Percentiles rank a stretch among this genome's conserved stretches.
Conservation (phyloP, 2,329 filamentous ascomycete genomes). For the Pestalotiopsis sp. region DNA sequence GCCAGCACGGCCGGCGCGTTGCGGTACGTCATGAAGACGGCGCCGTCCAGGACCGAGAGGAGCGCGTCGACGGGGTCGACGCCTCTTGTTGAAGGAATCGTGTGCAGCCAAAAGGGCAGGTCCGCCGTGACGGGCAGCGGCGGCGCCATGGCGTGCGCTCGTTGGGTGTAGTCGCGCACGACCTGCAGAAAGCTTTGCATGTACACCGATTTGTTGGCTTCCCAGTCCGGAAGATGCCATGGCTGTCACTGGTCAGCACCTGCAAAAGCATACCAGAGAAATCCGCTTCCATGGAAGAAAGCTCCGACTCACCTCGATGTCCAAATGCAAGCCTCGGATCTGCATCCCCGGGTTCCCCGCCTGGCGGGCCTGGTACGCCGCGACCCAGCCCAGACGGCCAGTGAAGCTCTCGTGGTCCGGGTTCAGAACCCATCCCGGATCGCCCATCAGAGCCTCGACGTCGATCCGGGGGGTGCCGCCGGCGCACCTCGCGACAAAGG, state of each 20-base stretch:
- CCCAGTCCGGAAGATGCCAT: not conserved
- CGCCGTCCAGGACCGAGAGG: not conserved
- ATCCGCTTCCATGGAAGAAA: not conserved
- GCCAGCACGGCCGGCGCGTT: not conserved
- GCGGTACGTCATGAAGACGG: constrained; percentile 8
- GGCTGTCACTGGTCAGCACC: not conserved
- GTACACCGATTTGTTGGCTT: not conserved
- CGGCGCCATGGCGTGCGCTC: not conserved
- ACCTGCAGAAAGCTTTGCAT: not conserved
- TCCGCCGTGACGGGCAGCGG: not conserved
- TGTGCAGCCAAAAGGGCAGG: constrained; percentile 6
- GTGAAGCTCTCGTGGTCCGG: not conserved
- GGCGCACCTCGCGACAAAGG: not conserved
- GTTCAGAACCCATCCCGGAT: not conserved
- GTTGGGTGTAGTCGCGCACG: not conserved
- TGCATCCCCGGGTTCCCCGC: not conserved
- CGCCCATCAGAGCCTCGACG: constrained; percentile 3
- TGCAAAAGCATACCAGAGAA: no score
- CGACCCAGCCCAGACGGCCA: not conserved
- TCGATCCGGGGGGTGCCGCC: not conserved
- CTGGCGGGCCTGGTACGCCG: not conserved
- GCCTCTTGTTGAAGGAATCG: not conserved
- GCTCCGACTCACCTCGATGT: not conserved
- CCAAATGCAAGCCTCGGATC: not conserved
- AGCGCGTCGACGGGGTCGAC: not conserved